These are phyloP conservation scores for Talaromyces liani DNA, from an alignment of 495 filamentous ascomycete species.

Conservation along the genomic window DNA sequence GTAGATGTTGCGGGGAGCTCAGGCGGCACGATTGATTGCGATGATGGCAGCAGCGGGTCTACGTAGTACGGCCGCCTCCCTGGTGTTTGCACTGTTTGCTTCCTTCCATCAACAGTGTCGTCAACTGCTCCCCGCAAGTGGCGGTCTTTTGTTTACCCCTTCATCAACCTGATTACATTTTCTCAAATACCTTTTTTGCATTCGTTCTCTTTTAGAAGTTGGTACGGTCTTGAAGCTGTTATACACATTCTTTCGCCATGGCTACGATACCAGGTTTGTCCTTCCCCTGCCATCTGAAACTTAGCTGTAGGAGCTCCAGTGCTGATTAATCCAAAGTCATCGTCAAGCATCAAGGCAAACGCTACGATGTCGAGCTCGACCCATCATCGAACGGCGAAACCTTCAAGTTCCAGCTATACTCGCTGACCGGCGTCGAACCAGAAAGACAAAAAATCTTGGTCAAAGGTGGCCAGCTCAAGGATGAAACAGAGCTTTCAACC, in stretches of 20 bases:
- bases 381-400: slow-evolving; percentile 76
- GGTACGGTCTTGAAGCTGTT: neutral
- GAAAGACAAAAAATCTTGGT: slow-evolving; percentile 92
- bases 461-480: slow-evolving; percentile 90
- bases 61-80: neutral
- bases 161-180: neutral
- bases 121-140: slow-evolving; percentile 15
- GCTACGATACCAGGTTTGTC: slow-evolving; percentile 54
- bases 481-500: slow-evolving; percentile 81
- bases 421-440: slow-evolving; percentile 90
- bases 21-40: slow-evolving; percentile 1
- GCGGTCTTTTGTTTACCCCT: slow-evolving; percentile 25
- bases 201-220: neutral
- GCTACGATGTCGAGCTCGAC: slow-evolving; percentile 89
- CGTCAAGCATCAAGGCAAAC: slow-evolving; percentile 91
- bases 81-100: slow-evolving; percentile 34
- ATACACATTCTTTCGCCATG: slow-evolving; percentile 32
- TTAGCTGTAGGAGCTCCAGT: neutral
- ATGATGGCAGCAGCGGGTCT: neutral
- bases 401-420: slow-evolving; percentile 93
- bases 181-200: neutral
- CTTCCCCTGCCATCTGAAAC: neutral
- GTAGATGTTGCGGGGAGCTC: slow-evolving; percentile 3
- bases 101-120: slow-evolving; percentile 25
- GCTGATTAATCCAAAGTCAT: slow-evolving; percentile 55